A percentile compares a stretch with the other conserved stretches of the same genome.
Conservation (phyloP, 2,329 filamentous ascomycete species). For the Magnaporthales sp. region DNA sequence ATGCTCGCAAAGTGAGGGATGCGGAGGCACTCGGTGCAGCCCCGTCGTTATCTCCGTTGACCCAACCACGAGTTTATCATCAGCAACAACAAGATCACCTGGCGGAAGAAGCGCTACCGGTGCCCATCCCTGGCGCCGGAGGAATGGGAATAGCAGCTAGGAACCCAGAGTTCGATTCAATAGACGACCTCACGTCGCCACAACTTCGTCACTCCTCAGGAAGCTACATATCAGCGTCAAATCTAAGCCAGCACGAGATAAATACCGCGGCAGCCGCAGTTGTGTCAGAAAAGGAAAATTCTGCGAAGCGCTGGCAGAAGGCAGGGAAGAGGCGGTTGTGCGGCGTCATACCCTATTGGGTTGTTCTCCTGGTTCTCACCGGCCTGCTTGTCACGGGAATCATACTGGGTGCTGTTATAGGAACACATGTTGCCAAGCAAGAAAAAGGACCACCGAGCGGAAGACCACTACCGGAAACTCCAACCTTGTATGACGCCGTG, state of each 20-base stretch:
- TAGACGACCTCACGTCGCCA: constrained; percentile 42
- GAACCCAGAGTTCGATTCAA: constrained; percentile 54
- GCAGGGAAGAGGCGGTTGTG: constrained; percentile 46
- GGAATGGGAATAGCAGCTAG: constrained; percentile 52
- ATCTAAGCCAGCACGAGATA: constrained; percentile 44
- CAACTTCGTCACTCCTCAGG: constrained; percentile 42
- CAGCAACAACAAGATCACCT: constrained; percentile 4
- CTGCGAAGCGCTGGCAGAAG: constrained; percentile 41
- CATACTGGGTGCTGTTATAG: constrained; percentile 49
- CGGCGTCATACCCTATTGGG: constrained; percentile 54
- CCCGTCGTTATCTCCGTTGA: constrained; percentile 5
- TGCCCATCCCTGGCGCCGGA: constrained; percentile 51
- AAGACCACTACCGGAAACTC: constrained; percentile 17
- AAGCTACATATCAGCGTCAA: constrained; percentile 37
- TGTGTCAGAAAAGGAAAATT: constrained; percentile 36
- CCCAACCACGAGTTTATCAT: constrained; percentile 9
- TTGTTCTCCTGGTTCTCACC: constrained; percentile 39
- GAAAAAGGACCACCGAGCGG: constrained; percentile 15
- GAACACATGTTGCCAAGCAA: constrained; percentile 30
- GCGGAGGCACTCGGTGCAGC: background rate
- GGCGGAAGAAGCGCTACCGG: constrained; percentile 7
- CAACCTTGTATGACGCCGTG: constrained; percentile 36
- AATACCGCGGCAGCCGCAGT: constrained; percentile 37
- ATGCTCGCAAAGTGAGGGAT: constrained; percentile 41
- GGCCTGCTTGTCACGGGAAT: constrained; percentile 43